These are phyloP conservation scores for Caryopteris hybrid DNA, from an alignment of 305 asterid genomes.

Conservation along the genomic window DNA sequence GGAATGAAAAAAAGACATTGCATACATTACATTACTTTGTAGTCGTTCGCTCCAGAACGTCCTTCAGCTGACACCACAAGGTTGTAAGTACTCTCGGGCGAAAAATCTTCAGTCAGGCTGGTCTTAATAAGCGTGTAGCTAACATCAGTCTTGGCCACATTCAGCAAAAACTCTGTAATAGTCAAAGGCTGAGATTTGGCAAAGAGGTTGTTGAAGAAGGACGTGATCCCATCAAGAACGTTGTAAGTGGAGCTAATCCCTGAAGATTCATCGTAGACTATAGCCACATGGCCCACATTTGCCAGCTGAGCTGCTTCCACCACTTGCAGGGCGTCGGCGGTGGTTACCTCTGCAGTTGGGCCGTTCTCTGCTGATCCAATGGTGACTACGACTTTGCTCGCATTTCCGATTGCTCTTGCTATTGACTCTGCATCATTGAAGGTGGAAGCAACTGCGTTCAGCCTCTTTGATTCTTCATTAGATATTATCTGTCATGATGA, in stretches of 20 bases:
- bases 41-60: constrained; percentile 54
- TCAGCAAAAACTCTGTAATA: constrained; percentile 54
- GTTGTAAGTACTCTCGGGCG: constrained; percentile 74
- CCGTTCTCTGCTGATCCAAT: constrained; percentile 73
- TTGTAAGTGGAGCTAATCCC: constrained; percentile 43
- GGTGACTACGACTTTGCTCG: constrained; percentile 90
- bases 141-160: constrained; percentile 60
- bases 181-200: constrained; percentile 64
- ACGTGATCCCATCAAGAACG: constrained; percentile 72
- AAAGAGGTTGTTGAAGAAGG: constrained; percentile 76
- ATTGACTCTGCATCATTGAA: constrained; percentile 71
- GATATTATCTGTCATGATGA: constrained; percentile 57
- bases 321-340: constrained; percentile 68
- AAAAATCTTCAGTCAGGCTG: constrained; percentile 63
- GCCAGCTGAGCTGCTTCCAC: constrained; percentile 80
- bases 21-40: constrained; percentile 99
- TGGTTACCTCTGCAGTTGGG: constrained; percentile 53
- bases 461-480: constrained; percentile 59
- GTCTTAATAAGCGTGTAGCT: constrained; percentile 82
- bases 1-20: constrained; percentile 37
- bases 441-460: constrained; percentile 70
- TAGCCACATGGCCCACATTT: constrained; percentile 77
- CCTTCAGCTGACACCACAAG: constrained; percentile 71
- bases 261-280: constrained; percentile 58
- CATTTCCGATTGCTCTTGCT: constrained; percentile 88